Base-by-base conservation (phyloP, 345 rosid genomes). In the Salix koriyanagi region DNA sequence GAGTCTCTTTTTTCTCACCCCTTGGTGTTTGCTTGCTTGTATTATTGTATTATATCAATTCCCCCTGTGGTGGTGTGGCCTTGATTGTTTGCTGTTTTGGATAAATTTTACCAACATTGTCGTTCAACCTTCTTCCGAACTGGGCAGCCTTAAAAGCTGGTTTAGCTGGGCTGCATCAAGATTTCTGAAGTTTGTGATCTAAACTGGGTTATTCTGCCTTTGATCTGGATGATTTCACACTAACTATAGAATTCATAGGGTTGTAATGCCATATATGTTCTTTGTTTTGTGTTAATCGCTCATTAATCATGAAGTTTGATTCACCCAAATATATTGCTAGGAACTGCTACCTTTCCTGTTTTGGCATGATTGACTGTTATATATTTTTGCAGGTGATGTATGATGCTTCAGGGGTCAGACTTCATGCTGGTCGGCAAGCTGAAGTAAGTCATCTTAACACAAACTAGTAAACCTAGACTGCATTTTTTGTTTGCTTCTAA, bases 401-500 rank as follows among this genome's bases (percentile, higher is more conserved):
- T 84, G 99, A 95, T 87, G 99, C 99, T 23, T 87, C 97, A 1
- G 99, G 99, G 25, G 90, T 95, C 75, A 90, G 99, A 79, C 94
- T 87, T 78, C 99, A 93, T 83, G 99, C 99, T 76, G 99, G 99
- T 72, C 97, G 96, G 76, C 99, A 95, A 85, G 99, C 97, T 69
- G 99, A 95, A 88, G 97, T 93, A 83, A 79, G 84, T 78, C 70
- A 39, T 81, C 28, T 65, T 65, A 15, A 37, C 32, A 41, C 41
- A 65, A 54, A 65, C 28, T 16, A 46, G 58, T 50, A 65, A 61
- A 34, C 26, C 6, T 79, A 18, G 2, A 54, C 71, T 75, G 72
- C 15, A 6, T 74, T 70, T 37, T 74, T 30, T 74, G 34, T 39
- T 36, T 62, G 64, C 64, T 23, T 58, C 28, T 23, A 58, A 23